Conservation (phyloP, 306 rosid genomes). For the Clitoria ternatea region DNA sequence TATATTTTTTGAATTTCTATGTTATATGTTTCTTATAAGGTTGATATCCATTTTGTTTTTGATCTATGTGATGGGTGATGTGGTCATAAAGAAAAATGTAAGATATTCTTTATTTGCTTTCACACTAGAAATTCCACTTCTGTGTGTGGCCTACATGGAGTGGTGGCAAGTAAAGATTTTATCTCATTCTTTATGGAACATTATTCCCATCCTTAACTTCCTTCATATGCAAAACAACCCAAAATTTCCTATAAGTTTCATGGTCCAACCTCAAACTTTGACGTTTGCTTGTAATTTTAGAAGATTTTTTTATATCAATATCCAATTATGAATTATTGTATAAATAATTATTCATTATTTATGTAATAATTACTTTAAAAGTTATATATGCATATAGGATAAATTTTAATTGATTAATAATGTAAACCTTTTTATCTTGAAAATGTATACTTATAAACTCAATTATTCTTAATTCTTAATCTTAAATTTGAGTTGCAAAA, state of each 20-base stretch:
- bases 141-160: not conserved
- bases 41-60: not conserved
- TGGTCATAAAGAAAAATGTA: not conserved
- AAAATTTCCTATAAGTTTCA: not conserved
- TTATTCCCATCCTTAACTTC: constrained; percentile 12
- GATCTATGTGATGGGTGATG: not conserved
- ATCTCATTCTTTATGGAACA: constrained; percentile 14
- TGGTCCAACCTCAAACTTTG: not conserved
- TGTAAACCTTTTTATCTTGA: no score
- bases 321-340: no score
- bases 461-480: no score
- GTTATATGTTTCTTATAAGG: not conserved
- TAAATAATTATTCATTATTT: no score
- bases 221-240: not conserved
- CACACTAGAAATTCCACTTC: constrained; percentile 2
- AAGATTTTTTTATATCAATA: no score
- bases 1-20: not conserved
- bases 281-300: no score
- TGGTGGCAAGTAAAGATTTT: not conserved
- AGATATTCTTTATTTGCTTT: constrained; percentile 4
- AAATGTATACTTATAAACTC: no score
- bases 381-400: no score
- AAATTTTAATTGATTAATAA: no score
- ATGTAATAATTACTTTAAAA: no score
- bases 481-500: no score